Conservation (phyloP, 2,329 filamentous ascomycete species). For the Penicillium oxalicum region DNA sequence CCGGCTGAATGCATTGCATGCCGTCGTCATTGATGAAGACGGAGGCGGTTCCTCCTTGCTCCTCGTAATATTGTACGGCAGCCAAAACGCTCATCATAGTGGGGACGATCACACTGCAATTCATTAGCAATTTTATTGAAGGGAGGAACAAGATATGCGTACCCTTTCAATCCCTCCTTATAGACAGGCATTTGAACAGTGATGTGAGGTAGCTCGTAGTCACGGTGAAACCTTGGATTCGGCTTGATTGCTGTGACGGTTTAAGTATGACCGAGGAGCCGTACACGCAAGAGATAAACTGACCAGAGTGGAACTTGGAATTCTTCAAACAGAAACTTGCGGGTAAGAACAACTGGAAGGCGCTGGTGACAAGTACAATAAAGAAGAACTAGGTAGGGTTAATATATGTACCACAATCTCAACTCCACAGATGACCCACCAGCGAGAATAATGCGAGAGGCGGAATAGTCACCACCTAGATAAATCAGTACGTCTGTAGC, state of each 20-base stretch:
- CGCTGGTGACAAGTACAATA: slow-evolving; percentile 39
- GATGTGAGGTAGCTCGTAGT: slow-evolving; percentile 33
- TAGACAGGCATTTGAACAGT: slow-evolving; percentile 86
- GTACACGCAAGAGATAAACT: slow-evolving; percentile 7
- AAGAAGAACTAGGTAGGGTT: slow-evolving; percentile 39
- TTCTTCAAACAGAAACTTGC: slow-evolving; percentile 41
- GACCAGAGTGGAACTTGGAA: slow-evolving; percentile 44
- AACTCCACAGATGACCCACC: background rate
- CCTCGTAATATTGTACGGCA: slow-evolving; percentile 55
- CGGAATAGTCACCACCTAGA: slow-evolving; percentile 9
- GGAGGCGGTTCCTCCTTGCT: slow-evolving; percentile 40
- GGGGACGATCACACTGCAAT: slow-evolving; percentile 52
- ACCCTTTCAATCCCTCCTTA: slow-evolving; percentile 67
- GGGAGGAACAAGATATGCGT: background rate
- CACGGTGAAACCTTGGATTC: slow-evolving; percentile 28
- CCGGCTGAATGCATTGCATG: slow-evolving; percentile 35
- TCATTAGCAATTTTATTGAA: background rate
- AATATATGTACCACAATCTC: background rate
- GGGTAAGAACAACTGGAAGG: slow-evolving; percentile 41
- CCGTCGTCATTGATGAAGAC: slow-evolving; percentile 39
- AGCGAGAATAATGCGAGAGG: slow-evolving; percentile 12
- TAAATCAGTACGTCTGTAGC: background rate
- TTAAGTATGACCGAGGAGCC: background rate
- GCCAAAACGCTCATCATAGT: slow-evolving; percentile 52
- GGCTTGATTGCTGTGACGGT: slow-evolving; percentile 23